Evolutionary conservation across 2,329 filamentous ascomycete genomes (phyloP).

Genomic region (Dactylonectria estremocensis): DNA sequence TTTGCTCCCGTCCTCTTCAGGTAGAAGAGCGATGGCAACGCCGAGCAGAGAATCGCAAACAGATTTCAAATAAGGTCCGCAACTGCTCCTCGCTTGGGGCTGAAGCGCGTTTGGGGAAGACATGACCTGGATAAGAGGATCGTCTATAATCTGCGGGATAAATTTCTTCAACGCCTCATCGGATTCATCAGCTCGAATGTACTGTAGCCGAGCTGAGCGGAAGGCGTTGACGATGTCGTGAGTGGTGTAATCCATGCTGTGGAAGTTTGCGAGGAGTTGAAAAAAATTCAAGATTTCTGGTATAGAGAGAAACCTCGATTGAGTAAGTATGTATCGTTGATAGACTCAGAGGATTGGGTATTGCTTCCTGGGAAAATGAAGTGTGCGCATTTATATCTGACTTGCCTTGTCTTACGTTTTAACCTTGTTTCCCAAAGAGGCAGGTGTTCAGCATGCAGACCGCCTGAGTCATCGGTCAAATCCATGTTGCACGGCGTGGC

Average conservation of each 20-base stretch:
- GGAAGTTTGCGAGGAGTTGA: neutral
- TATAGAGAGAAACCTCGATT: no score
- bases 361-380: no score
- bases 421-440: no score
- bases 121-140: constrained; percentile 29
- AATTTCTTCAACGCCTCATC: constrained; percentile 26
- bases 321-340: no score
- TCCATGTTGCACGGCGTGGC: no score
- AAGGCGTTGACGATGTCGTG: constrained; percentile 29
- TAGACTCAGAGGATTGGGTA: no score
- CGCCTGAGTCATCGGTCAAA: no score
- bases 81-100: constrained; percentile 22
- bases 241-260: constrained; percentile 21
- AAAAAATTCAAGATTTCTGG: no score
- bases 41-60: constrained; percentile 30
- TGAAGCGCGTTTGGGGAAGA: constrained; percentile 22
- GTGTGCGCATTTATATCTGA: no score
- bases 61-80: constrained; percentile 26
- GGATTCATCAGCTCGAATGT: constrained; percentile 26
- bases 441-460: no score
- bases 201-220: constrained; percentile 30
- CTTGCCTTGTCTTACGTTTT: no score
- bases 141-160: constrained; percentile 28
- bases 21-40: constrained; percentile 27
- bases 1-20: constrained; percentile 9